Base-by-base conservation (phyloP, 129 eudicot genomes). In the Smallanthus sonchifolius region DNA sequence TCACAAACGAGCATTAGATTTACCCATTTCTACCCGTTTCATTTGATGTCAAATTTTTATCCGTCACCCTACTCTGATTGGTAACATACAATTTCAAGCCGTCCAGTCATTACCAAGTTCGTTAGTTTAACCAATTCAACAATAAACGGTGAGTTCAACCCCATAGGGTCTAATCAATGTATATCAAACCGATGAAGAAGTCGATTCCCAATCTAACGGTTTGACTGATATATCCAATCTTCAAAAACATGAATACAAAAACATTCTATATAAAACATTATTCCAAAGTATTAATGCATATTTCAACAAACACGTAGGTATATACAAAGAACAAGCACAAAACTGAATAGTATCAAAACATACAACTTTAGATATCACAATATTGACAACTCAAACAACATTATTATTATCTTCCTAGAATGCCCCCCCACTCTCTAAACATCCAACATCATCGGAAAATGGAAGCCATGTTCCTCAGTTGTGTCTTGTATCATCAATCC, bases 371-470 rank as follows among this genome's bases (percentile, higher is more conserved):
- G 16, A 55, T 51, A 77, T 42, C 44, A 34, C 42, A 57, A 57
- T n/a, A 68, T 57, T 78, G 55, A 79, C 63, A 49, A 42, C 82
- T 54, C 67, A 63, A 63, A 10, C 49, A 69, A 64, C 76, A 59
- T 28, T 30, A 28, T 74, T 60, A 10, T 37, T 62, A 67, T 38
- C 36, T 47, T 67, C 52, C 0, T 34, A 42, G 2, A 42, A 30
- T 7, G 4, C 2, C 32, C 16, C 66, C 8, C 20, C 72, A 48
- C 64, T 6, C 81, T 52, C 48, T 32, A 63, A 70, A 61, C 77
- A 72, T 65, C 78, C 83, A 79, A 79, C 69, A 52, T 79, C 83
- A 79, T 79, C 40, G 74, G 62, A 79, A 72, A 39, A 39, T 72
- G 62, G 48, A 68, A 68, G 3, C 59, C 75, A 72, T 65, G 20